A percentile compares a stretch with the other conserved stretches of the same genome.
These are phyloP conservation scores for Prunus yedoensis DNA, from an alignment of 331 rosid species.

Conservation along the genomic window DNA sequence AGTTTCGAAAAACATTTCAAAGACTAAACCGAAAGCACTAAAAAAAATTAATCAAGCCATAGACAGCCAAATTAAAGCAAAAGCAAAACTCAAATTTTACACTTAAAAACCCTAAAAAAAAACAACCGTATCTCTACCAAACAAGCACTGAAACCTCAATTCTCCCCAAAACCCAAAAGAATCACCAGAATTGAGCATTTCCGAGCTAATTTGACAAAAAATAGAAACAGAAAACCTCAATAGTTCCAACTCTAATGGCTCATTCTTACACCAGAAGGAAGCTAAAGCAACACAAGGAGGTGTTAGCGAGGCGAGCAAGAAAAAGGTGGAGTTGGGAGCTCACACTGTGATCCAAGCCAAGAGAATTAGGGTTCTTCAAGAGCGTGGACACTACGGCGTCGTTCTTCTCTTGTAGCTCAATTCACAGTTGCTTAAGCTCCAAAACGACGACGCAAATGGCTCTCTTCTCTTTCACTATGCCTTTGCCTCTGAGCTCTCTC, in stretches of 20 bases:
- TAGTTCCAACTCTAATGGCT: constrained; percentile 4
- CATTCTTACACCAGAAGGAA: constrained; percentile 18
- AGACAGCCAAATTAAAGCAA: constrained; percentile 2
- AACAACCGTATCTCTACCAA: constrained; percentile 13
- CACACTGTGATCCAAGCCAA: constrained; percentile 39
- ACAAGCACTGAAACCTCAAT: constrained; percentile 28
- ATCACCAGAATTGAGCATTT: constrained; percentile 18
- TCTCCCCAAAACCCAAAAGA: constrained; percentile 3
- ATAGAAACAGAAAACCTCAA: constrained; percentile 14
- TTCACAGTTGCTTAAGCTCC: constrained; percentile 23
- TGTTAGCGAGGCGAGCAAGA: neutral
- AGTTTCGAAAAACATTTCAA: constrained; percentile 11
- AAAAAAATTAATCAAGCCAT: constrained; percentile 9
- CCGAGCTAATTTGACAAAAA: constrained; percentile 8
- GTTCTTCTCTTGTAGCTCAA: constrained; percentile 12
- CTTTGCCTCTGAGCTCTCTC: neutral
- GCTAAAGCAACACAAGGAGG: constrained; percentile 8
- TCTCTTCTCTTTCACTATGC: constrained; percentile 13
- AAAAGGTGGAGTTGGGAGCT: constrained; percentile 25
- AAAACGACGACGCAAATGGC: constrained; percentile 33
- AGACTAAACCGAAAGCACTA: constrained; percentile 1
- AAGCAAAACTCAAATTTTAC: constrained; percentile 13
- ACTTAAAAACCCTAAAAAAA: constrained; percentile 37
- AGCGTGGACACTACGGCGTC: constrained; percentile 24
- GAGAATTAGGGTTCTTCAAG: constrained; percentile 31